Evolutionary conservation across 352 stramenopile species (phyloP), one percentile per base, ranked within the genome.

Genomic region (Phytopythium oedochilum): DNA sequence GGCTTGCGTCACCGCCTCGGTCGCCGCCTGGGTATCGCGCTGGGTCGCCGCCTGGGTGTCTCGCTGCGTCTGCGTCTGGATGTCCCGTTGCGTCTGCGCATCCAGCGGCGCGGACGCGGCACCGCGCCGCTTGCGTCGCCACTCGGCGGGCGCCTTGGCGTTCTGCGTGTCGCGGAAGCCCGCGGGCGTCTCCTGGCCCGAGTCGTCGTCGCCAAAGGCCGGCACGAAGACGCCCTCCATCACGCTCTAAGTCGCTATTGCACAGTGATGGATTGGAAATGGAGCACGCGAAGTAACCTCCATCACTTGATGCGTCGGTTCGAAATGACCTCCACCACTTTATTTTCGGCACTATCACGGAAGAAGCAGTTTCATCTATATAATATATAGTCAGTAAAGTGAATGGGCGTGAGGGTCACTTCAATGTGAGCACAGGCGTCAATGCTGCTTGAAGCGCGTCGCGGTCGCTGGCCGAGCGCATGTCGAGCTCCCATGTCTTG

Each of bases 81-180:
- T 78, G 29, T 74, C 61, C 36, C 68, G 70, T 55, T 86, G 75
- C 53, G 75, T 89, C 42, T 67, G 63, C 53, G 81, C 63, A 39
- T 59, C 73, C 48, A 57, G 32, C 47, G 63, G 48, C 48, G 64
- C 55, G 28, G 55, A 66, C 23, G 55, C 34, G 1, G 56, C 62
- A 5, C 71, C 53, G 51, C 75, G 71, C 43, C 83, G 80, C 53
- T 65, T 68, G n/a, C 71, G 60, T 11, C 22, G 31, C 42, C 42
- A 48, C 23, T 60, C 61, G 22, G 32, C 50, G 4, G 60, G 68
- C 60, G 64, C 61, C 68, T 54, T 25, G 35, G 25, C 48, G 1
- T 59, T 55, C 43, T 72, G 71, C 14, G 75, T 78, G 53, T 90
- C 74, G 40, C 81, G 75, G 57, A 88, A 85, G 26, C 79, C 82